These are phyloP conservation scores for Biscogniauxia marginata DNA, from an alignment of 2,329 filamentous ascomycete species.

Conservation along the genomic window DNA sequence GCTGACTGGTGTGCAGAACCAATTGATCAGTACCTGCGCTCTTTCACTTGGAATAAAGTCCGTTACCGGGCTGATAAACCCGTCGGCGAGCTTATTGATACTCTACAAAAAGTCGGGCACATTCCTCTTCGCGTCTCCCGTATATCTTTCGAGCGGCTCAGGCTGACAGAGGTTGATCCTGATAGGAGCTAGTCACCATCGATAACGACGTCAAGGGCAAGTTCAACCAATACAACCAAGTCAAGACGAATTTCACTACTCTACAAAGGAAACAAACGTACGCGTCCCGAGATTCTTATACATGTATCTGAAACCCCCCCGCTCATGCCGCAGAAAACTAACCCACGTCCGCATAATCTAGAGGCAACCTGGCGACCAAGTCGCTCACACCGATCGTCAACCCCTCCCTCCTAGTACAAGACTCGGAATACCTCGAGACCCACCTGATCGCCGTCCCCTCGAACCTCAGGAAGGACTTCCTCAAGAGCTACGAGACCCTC, in stretches of 20 bases:
- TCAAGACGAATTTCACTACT: slow-evolving; percentile 79
- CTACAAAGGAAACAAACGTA: slow-evolving; percentile 88
- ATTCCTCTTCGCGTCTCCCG: background rate
- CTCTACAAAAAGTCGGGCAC: slow-evolving; percentile 72
- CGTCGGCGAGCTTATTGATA: slow-evolving; percentile 81
- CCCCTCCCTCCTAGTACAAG: slow-evolving; percentile 74
- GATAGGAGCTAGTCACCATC: slow-evolving; percentile 80
- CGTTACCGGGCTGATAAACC: slow-evolving; percentile 94
- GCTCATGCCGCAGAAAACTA: no score
- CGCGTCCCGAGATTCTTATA: slow-evolving; percentile 27
- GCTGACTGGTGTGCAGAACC: slow-evolving; percentile 62
- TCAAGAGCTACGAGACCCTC: slow-evolving; percentile 85
- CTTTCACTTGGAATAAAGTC: slow-evolving; percentile 95
- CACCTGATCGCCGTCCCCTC: slow-evolving; percentile 88
- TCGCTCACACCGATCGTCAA: slow-evolving; percentile 88
- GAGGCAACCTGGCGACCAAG: slow-evolving; percentile 90
- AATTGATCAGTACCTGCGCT: slow-evolving; percentile 88
- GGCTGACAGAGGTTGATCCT: slow-evolving; percentile 11
- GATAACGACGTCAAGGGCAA: slow-evolving; percentile 96
- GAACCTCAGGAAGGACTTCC: slow-evolving; percentile 79
- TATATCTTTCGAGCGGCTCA: background rate
- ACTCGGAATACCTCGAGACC: slow-evolving; percentile 96
- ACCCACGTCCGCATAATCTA: slow-evolving; percentile 34
- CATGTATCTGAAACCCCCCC: no score
- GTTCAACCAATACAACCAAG: slow-evolving; percentile 88